phyloP scores from a whole-genome alignment of 148 eudicot species.

The Polygonum aviculare region DNA sequence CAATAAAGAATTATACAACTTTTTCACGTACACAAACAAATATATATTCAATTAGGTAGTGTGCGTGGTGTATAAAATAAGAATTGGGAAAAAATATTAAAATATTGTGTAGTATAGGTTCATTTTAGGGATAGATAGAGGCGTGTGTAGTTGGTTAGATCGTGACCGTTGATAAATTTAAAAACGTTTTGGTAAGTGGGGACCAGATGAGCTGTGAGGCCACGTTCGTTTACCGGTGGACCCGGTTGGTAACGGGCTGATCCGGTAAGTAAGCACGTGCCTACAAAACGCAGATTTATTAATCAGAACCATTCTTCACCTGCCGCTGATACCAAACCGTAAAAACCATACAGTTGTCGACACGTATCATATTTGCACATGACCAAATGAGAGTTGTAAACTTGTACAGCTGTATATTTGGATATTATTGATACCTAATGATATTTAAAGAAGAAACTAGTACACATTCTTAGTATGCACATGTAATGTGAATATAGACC shows the following conservation, averaged over 20 bases:
- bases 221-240: constrained; percentile 1
- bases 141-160: constrained; percentile 3
- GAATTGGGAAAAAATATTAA: neutral
- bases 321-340: neutral
- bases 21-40: constrained; percentile 3
- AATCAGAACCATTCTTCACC: neutral
- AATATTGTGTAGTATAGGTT: neutral
- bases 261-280: constrained; percentile 10
- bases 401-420: neutral
- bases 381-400: neutral
- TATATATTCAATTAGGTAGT: neutral
- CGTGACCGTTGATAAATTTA: neutral
- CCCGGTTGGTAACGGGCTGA: constrained; percentile 1
- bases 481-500: too few species aligned
- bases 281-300: neutral
- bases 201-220: constrained; percentile 7
- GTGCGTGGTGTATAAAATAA: neutral
- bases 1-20: neutral
- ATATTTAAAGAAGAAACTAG: too few species aligned
- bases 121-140: neutral
- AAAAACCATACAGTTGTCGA: neutral
- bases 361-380: neutral
- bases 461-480: too few species aligned
- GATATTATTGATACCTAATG: too few species aligned
- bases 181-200: constrained; percentile 7